Evolutionary conservation across 2,329 filamentous ascomycete species (phyloP), one percentile per base, ranked within the genome.

Genomic region (Trichoderma afroharzianum): DNA sequence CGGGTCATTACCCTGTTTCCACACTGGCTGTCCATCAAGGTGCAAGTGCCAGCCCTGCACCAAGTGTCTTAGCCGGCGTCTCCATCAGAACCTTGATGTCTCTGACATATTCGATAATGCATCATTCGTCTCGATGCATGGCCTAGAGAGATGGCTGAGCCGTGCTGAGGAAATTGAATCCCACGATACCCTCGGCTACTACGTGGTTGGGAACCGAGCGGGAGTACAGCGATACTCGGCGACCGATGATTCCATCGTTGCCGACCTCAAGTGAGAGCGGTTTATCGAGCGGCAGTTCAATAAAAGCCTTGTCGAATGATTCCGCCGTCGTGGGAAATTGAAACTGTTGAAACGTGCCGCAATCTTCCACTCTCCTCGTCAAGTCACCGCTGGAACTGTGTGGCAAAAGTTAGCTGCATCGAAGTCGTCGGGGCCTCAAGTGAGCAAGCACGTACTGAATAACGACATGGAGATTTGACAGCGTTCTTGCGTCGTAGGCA

Each of bases 101-200:
- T 50, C n/a, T 14, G 12, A 11, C 58, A 28, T 26, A 9, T 62
- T 2, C 12, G 18, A 3, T 15, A 57, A 33, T 33, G 14, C 6
- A 30, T 47, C 18, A 2, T 7, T 5, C 33, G 12, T 71, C 12
- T 11, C 8, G 15, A n/a, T 36, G 50, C 47, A 33, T 26, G 11
- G 21, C 11, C 15, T 66, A 68, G 47, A 68, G 18, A 26, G 63
- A 71, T 21, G 70, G 43, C 4, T 62, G 39, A 21, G 33, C 43
- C 63, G 26, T 73, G 39, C 74, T 76, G 67, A 78, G 64, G 58
- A 80, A 82, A 43, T 86, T 86, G 75, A 85, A 85, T 1, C 85
- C 85, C 5, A 86, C 83, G n/a, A 86, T 84, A 0, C 85, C 85
- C 73, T 86, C 84, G 0, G 85, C 84, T 4, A 85, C 73, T 0